Percentiles rank a stretch among this genome's conserved stretches.
These are phyloP conservation scores for Plectosphaerella sp. DNA, from an alignment of 2,329 filamentous ascomycete species.

Conservation along the genomic window DNA sequence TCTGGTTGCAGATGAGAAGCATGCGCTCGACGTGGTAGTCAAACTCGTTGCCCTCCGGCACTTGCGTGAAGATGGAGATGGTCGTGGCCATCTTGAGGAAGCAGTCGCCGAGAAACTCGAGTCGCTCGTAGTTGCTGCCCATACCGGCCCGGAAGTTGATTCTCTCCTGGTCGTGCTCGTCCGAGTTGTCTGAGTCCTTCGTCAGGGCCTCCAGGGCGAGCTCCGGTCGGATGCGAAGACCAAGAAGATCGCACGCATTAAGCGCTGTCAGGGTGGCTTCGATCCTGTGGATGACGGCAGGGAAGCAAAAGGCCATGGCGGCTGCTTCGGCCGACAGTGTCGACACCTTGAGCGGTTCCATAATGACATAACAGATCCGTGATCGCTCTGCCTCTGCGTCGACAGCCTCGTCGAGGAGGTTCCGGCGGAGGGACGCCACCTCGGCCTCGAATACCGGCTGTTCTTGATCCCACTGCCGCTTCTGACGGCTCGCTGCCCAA, in stretches of 20 bases:
- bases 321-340: slow-evolving; percentile 67
- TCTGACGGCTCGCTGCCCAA: slow-evolving; percentile 54
- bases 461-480: slow-evolving; percentile 51
- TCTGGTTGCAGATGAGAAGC: slow-evolving; percentile 86
- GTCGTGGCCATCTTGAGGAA: slow-evolving; percentile 96
- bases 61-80: slow-evolving; percentile 74
- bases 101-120: slow-evolving; percentile 90
- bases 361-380: slow-evolving; percentile 62
- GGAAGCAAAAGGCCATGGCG: slow-evolving; percentile 69
- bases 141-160: slow-evolving; percentile 78
- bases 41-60: slow-evolving; percentile 76
- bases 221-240: slow-evolving; percentile 58
- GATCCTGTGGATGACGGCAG: slow-evolving; percentile 78
- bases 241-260: slow-evolving; percentile 66
- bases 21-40: slow-evolving; percentile 88
- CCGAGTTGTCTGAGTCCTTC: slow-evolving; percentile 83
- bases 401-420: slow-evolving; percentile 69
- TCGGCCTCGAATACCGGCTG: slow-evolving; percentile 81
- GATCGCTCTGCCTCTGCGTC: slow-evolving; percentile 38
- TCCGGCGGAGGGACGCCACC: slow-evolving; percentile 71
- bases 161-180: slow-evolving; percentile 63
- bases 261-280: slow-evolving; percentile 77
- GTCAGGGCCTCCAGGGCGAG: slow-evolving; percentile 86
- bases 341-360: slow-evolving; percentile 74
- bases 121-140: slow-evolving; percentile 90